Conservation (phyloP, 1,284 basidiomycete genomes). For the Cerioporus squamosus region DNA sequence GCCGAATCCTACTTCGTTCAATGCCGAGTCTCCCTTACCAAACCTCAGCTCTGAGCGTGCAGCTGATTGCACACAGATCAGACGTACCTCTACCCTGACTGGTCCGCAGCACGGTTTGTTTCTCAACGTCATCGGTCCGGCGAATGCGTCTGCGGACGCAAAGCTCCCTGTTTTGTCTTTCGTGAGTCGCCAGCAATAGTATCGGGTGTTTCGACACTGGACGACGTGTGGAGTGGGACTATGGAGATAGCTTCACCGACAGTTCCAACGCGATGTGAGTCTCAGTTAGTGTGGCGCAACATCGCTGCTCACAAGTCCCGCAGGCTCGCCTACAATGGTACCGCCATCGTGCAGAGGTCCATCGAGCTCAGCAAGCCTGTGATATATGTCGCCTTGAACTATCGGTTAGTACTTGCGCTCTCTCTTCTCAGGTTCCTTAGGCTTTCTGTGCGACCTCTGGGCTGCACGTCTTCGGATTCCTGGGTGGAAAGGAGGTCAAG, state of each 20-base stretch:
- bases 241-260: slow-evolving; percentile 40
- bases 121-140: slow-evolving; percentile 37
- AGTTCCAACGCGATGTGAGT: too few species aligned
- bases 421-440: too few species aligned
- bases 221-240: slow-evolving; percentile 47
- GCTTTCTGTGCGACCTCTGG: background rate
- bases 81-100: too few species aligned
- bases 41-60: too few species aligned
- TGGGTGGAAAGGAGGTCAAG: slow-evolving; percentile 46
- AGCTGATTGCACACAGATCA: too few species aligned
- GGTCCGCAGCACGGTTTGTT: too few species aligned
- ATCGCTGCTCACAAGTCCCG: too few species aligned
- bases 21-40: too few species aligned
- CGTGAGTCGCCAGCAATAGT: slow-evolving; percentile 37
- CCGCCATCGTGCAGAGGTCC: slow-evolving; percentile 32
- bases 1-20: too few species aligned
- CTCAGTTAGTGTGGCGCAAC: slow-evolving; percentile 1
- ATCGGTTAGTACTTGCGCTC: slow-evolving; percentile 23
- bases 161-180: slow-evolving; percentile 61
- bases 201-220: background rate
- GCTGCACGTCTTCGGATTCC: slow-evolving; percentile 2
- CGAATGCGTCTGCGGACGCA: slow-evolving; percentile 31
- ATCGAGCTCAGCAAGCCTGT: slow-evolving; percentile 39
- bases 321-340: background rate
- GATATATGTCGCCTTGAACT: slow-evolving; percentile 39